Conservation (phyloP, 176 grass and related monocot species). For the Eleusine indica region DNA sequence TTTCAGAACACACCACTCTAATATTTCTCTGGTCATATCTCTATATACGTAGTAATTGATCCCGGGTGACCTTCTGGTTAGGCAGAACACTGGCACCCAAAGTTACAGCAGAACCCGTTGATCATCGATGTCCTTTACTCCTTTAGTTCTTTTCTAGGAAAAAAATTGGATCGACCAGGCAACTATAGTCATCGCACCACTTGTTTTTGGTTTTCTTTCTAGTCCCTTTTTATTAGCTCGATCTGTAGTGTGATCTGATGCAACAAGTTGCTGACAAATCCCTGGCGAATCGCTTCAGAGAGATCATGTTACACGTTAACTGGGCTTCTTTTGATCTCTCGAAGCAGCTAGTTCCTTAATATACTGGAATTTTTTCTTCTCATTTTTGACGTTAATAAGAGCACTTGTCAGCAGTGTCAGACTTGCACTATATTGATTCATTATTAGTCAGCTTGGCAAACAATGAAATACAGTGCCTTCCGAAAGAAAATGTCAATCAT, state of each 20-base stretch:
- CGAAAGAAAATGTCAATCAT: no score
- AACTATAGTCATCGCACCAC: background rate
- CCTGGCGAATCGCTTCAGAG: slow-evolving; percentile 8
- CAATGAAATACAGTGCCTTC: no score
- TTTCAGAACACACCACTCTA: no score
- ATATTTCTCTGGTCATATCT: no score
- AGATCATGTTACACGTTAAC: background rate
- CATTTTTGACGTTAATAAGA: no score
- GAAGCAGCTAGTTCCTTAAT: background rate
- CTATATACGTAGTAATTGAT: no score
- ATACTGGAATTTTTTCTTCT: no score
- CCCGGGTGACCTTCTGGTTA: no score
- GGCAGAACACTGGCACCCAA: no score
- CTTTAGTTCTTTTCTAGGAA: background rate
- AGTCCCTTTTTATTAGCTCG: background rate
- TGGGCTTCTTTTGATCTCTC: background rate
- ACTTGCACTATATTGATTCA: no score
- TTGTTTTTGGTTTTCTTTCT: background rate
- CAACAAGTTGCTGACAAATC: slow-evolving; percentile 17
- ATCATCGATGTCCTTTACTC: background rate
- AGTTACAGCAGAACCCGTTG: background rate
- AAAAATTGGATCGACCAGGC: background rate
- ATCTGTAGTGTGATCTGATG: slow-evolving; percentile 33
- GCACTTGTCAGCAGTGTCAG: no score
- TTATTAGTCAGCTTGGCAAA: no score